These are phyloP conservation scores for Verticillium tricorpus DNA, from an alignment of 2,329 filamentous ascomycete species.

Conservation along the genomic window DNA sequence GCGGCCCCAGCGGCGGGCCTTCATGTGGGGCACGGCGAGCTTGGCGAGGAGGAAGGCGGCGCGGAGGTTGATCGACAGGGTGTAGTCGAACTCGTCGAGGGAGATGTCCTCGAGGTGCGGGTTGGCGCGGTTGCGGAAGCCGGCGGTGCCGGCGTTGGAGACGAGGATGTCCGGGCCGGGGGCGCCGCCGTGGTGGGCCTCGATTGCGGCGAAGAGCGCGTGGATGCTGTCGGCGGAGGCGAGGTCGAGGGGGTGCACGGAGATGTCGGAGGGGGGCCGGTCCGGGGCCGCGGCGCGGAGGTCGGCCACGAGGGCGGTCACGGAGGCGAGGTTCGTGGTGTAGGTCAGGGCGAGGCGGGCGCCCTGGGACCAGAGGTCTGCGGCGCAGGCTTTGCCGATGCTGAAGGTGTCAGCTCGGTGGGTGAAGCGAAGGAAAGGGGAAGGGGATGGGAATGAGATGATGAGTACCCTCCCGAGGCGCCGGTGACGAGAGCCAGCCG, in stretches of 20 bases:
- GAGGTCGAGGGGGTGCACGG: constrained; percentile 55
- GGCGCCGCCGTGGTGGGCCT: constrained; percentile 41
- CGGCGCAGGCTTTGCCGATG: constrained; percentile 56
- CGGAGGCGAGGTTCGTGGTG: constrained; percentile 41
- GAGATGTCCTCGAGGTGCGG: constrained; percentile 52
- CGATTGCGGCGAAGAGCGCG: constrained; percentile 50
- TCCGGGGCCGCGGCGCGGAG: constrained; percentile 27
- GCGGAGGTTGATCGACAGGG: constrained; percentile 56
- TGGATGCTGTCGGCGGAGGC: constrained; percentile 47
- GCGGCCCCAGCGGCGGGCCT: constrained; percentile 54
- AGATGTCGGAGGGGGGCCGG: constrained; percentile 34
- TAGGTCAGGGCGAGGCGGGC: constrained; percentile 57
- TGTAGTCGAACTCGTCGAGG: constrained; percentile 61
- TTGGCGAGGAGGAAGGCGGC: constrained; percentile 60
- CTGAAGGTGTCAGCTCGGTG: constrained; percentile 25
- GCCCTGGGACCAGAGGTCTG: constrained; percentile 46
- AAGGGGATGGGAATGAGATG: not conserved
- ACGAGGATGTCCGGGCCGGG: constrained; percentile 57
- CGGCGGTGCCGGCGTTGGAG: constrained; percentile 52
- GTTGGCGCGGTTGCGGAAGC: constrained; percentile 53
- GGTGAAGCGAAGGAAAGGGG: not conserved
- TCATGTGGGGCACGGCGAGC: constrained; percentile 57
- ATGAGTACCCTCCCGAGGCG: constrained; percentile 52
- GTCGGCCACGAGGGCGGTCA: constrained; percentile 38
- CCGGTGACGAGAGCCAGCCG: constrained; percentile 56